phyloP scores from a whole-genome alignment of 805 yeast genomes.

The Alloascoidea hylecoeti region DNA sequence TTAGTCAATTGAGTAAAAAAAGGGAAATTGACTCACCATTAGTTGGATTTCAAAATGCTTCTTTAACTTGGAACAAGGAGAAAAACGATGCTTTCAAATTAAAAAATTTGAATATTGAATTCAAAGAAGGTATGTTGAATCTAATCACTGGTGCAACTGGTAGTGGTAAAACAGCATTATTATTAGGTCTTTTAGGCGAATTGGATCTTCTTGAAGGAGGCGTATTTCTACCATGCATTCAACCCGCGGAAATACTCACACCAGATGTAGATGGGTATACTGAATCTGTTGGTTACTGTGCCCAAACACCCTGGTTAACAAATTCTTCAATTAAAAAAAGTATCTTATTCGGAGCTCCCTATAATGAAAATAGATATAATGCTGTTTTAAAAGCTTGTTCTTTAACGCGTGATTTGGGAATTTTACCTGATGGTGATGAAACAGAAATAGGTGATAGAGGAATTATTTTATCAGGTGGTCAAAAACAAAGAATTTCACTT shows the following conservation, averaged over 20 bases:
- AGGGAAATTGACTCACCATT: constrained; percentile 44
- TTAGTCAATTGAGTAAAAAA: constrained; percentile 54
- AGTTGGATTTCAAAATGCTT: constrained; percentile 66
- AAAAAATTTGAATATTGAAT: constrained; percentile 57
- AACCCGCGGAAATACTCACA: constrained; percentile 54
- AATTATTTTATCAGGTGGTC: constrained; percentile 93
- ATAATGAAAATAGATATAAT: constrained; percentile 58
- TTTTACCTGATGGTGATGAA: constrained; percentile 76
- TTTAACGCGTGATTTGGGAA: constrained; percentile 72
- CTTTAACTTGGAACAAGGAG: constrained; percentile 62
- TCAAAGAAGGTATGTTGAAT: constrained; percentile 66
- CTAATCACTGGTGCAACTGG: constrained; percentile 95
- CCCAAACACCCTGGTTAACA: constrained; percentile 93
- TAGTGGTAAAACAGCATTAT: constrained; percentile 82
- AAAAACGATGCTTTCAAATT: constrained; percentile 54
- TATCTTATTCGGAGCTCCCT: constrained; percentile 65
- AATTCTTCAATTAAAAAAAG: constrained; percentile 83
- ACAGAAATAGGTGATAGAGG: constrained; percentile 98
- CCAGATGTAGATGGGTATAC: constrained; percentile 69
- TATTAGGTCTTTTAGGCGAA: constrained; percentile 88
- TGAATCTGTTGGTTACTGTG: constrained; percentile 90
- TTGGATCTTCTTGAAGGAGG: constrained; percentile 65
- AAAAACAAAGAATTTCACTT: constrained; percentile 88
- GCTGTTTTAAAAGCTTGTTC: constrained; percentile 86
- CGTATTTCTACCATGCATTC: constrained; percentile 64